Evolutionary conservation across 768 basidiomycete genomes (phyloP).

Genomic region (Xerocomus spinulosus): DNA sequence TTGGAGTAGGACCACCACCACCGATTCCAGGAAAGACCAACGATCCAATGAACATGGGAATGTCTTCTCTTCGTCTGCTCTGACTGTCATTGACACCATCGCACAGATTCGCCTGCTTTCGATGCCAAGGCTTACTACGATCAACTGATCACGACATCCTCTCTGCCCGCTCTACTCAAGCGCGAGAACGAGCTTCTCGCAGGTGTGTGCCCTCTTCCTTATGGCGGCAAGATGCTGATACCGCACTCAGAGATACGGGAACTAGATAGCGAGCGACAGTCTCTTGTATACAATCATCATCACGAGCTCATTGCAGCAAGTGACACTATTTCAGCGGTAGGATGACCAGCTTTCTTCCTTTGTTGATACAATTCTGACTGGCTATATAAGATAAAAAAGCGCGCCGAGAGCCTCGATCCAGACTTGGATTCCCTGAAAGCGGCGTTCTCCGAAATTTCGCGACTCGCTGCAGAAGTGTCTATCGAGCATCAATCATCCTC

Average conservation of each 20-base stretch:
- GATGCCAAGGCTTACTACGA: conserved; percentile 84
- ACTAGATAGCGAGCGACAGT: conserved; percentile 83
- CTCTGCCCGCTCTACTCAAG: conserved; percentile 67
- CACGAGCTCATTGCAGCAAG: conserved; percentile 92
- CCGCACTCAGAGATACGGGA: conserved; percentile 68
- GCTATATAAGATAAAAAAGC: conserved; percentile 71
- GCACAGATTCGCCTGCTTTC: conserved; percentile 71
- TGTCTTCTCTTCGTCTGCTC: conserved; percentile 15
- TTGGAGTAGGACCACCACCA: conserved; percentile 69
- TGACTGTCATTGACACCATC: conserved; percentile 1
- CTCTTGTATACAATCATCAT: conserved; percentile 92
- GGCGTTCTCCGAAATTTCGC: conserved; percentile 84
- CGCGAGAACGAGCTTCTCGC: conserved; percentile 77
- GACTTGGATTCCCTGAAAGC: conserved; percentile 77
- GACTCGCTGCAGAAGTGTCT: conserved; percentile 65
- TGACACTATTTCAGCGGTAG: conserved; percentile 82
- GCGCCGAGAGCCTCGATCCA: conserved; percentile 79
- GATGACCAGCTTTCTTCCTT: conserved; percentile 17
- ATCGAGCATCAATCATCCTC: conserved; percentile 34
- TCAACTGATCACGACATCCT: conserved; percentile 77
- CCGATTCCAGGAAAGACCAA: conserved; percentile 50
- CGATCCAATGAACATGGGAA: conserved; percentile 83
- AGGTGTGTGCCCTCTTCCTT: conserved; percentile 37
- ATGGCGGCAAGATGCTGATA: conserved; percentile 3
- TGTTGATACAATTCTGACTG: neutral